Base-by-base conservation (phyloP, 164 flowering plant genomes). In the Akebia trifoliata region DNA sequence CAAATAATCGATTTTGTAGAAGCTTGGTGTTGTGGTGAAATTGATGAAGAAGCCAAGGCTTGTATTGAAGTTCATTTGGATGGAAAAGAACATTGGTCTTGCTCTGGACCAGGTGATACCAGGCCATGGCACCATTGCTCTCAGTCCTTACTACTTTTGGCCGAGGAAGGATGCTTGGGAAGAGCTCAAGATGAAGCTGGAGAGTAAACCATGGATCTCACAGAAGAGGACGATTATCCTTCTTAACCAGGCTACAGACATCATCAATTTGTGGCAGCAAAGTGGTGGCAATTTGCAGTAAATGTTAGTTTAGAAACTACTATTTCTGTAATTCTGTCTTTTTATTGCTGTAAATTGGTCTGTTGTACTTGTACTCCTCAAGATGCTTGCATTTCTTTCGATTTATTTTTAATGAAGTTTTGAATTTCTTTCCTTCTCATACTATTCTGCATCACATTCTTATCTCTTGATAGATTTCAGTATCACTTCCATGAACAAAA, bases 121-220 rank as follows among this genome's bases (percentile, higher is more conserved):
- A 0, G 98, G 88, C n/a, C 78, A 85, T 47, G 98, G 98, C 20
- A 72, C 94, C 2, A 74, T 85, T 31, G 97, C 98, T 11, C 60
- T 93, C n/a, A 89, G 97, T 62, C 94, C 95, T 2, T 93, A 89
- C 78, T 85, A 78, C 72, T 93, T 93, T 57, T 93, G 98, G 98
- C 97, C 97, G 0, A 78, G 95, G 61, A 87, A 89, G 62, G 98
- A 93, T 76, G 97, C 98, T 8, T 93, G 97, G 97, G 98, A 93
- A 67, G 95, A 93, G 73, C 81, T 89, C 43, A 89, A 84, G 65
- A 39, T 69, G 9, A 59, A 75, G 51, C 78, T 89, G 18, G 98
- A 89, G 74, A 84, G 83, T 59, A 89, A 89, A 74, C 95, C 94
- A 1, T 93, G 97, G 98, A 89, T 93, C 35, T 87, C 97, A 32